Evolutionary conservation across 371 early-diverging fungal genomes (phyloP).

Genomic region (Paraphysoderma sedebokerense): DNA sequence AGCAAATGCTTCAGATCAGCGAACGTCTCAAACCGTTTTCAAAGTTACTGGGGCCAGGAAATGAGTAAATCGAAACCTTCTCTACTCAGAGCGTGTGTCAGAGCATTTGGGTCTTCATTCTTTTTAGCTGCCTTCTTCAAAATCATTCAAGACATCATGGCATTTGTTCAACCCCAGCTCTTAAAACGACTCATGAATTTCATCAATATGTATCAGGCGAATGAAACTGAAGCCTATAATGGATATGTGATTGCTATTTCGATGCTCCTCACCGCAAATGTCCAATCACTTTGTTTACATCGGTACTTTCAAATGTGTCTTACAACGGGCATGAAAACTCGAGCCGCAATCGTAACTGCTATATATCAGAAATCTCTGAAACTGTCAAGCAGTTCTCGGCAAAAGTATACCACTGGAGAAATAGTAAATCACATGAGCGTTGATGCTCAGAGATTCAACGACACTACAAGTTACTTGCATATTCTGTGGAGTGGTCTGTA

Average conservation of each 20-base stretch:
- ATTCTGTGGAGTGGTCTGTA: too few species aligned
- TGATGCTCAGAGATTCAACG: constrained; percentile 61
- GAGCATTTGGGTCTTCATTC: constrained; percentile 48
- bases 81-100: constrained; percentile 39
- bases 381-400: constrained; percentile 63
- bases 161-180: constrained; percentile 72
- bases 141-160: constrained; percentile 52
- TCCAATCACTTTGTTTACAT: constrained; percentile 74
- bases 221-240: too few species aligned
- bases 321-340: constrained; percentile 56
- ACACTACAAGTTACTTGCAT: constrained; percentile 53
- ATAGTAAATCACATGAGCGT: constrained; percentile 74
- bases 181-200: constrained; percentile 43
- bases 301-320: constrained; percentile 77
- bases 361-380: constrained; percentile 74
- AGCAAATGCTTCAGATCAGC: constrained; percentile 42
- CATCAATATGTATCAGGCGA: constrained; percentile 10
- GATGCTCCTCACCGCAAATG: constrained; percentile 64
- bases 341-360: constrained; percentile 64
- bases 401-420: constrained; percentile 56
- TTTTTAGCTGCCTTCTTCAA: constrained; percentile 46
- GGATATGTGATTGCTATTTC: constrained; percentile 21
- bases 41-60: constrained; percentile 47
- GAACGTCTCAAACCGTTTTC: constrained; percentile 40
- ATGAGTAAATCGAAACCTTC: constrained; percentile 41